A percentile compares a stretch with the other conserved stretches of the same genome.
Conservation (phyloP, 306 rosid genomes). For the Potentilla sterilis region DNA sequence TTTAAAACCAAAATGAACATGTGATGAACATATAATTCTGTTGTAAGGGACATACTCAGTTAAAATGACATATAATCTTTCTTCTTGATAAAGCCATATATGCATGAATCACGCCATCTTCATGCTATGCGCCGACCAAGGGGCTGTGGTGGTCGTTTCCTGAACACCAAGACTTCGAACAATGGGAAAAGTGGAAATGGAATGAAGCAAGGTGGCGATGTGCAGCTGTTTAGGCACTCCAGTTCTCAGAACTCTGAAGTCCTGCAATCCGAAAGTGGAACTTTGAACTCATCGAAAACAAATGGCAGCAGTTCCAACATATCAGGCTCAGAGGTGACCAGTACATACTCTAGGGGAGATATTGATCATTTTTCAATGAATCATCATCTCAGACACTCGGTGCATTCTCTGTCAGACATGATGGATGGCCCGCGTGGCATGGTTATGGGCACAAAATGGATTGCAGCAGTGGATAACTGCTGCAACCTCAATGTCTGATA, state of each 20-base stretch:
- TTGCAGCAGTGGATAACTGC: constrained; percentile 68
- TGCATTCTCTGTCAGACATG: constrained; percentile 54
- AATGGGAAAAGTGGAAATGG: constrained; percentile 26
- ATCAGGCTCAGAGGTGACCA: constrained; percentile 76
- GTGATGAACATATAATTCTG: neutral
- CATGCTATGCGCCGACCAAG: constrained; percentile 94
- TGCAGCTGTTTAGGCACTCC: constrained; percentile 34
- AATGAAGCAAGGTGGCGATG: constrained; percentile 33
- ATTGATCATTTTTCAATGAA: constrained; percentile 44
- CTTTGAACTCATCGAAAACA: constrained; percentile 62
- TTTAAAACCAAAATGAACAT: neutral
- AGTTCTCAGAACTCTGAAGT: constrained; percentile 70
- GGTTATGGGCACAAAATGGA: constrained; percentile 66
- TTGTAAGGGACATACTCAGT: neutral
- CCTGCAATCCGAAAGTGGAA: constrained; percentile 66
- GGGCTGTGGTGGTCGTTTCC: constrained; percentile 91
- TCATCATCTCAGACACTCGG: constrained; percentile 46
- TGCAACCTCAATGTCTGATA: constrained; percentile 67
- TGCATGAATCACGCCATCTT: constrained; percentile 96
- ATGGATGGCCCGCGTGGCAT: constrained; percentile 47
- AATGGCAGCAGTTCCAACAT: constrained; percentile 57
- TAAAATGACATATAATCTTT: constrained; percentile 17
- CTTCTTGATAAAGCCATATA: constrained; percentile 66
- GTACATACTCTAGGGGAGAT: constrained; percentile 54
- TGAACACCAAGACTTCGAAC: constrained; percentile 51